Conservation (phyloP, 345 rosid genomes). For the Anastatica hierochuntica region DNA sequence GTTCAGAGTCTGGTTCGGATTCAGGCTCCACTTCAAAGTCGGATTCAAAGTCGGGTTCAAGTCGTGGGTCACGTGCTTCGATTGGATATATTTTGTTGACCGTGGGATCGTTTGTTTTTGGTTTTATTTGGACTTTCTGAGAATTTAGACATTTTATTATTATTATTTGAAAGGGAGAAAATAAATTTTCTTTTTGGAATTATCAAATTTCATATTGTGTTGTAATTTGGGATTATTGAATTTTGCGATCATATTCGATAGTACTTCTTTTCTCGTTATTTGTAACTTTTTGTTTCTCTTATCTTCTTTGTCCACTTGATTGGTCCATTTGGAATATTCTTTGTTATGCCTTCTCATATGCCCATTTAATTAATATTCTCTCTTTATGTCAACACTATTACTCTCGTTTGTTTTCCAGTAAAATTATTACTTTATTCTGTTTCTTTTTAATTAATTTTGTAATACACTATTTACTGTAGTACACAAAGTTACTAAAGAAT, state of each 20-base stretch:
- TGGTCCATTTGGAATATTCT: constrained; percentile 16
- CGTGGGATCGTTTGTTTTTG: constrained; percentile 19
- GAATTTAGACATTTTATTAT: neutral
- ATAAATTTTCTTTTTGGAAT: too few species aligned
- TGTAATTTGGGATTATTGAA: constrained; percentile 1
- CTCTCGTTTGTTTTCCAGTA: too few species aligned
- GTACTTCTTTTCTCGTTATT: neutral
- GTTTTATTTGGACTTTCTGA: constrained; percentile 18
- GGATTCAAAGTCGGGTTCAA: neutral
- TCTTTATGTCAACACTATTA: neutral
- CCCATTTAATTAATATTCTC: neutral
- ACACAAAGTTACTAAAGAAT: too few species aligned
- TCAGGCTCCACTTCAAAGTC: neutral
- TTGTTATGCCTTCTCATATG: constrained; percentile 1
- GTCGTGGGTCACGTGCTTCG: constrained; percentile 12
- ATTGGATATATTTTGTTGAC: neutral
- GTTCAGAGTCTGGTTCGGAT: neutral
- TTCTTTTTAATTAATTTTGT: neutral
- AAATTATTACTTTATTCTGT: too few species aligned
- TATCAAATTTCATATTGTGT: too few species aligned
- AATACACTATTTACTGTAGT: too few species aligned
- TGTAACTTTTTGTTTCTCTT: too few species aligned
- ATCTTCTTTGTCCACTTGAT: constrained; percentile 14
- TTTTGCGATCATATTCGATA: neutral
- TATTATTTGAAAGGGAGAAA: too few species aligned